phyloP scores from a whole-genome alignment of 2,329 filamentous ascomycete species.

The Trichoderma oligosporum region DNA sequence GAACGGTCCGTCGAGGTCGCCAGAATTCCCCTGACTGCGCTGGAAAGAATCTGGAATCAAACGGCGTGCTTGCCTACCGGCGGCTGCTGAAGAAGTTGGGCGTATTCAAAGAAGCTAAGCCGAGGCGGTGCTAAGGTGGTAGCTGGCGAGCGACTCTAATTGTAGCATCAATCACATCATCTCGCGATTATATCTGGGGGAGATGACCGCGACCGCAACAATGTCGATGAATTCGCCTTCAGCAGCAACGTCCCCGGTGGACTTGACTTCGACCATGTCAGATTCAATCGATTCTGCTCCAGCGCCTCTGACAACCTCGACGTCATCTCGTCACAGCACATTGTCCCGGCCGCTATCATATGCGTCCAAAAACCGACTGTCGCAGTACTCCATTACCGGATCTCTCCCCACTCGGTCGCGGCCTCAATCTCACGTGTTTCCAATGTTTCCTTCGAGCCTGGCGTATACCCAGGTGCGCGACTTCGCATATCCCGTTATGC shows the following conservation, averaged over 20 bases:
- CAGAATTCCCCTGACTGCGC: neutral
- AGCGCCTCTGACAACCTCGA: slow-evolving; percentile 56
- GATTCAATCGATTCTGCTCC: slow-evolving; percentile 54
- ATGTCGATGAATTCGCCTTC: slow-evolving; percentile 56
- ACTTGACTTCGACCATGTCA: slow-evolving; percentile 39
- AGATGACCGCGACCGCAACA: slow-evolving; percentile 44
- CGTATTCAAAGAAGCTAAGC: slow-evolving; percentile 7
- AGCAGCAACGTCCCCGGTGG: slow-evolving; percentile 50
- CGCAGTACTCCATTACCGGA: slow-evolving; percentile 66
- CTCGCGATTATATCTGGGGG: slow-evolving; percentile 12
- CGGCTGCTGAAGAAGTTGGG: slow-evolving; percentile 13
- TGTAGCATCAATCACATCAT: neutral
- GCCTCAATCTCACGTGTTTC: slow-evolving; percentile 76
- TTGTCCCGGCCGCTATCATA: slow-evolving; percentile 67
- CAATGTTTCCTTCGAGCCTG: slow-evolving; percentile 79
- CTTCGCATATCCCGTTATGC: slow-evolving; percentile 81
- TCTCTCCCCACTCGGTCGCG: slow-evolving; percentile 69
- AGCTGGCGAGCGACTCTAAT: neutral
- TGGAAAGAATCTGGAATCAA: slow-evolving; percentile 13
- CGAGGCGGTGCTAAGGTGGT: slow-evolving; percentile 14
- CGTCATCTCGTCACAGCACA: slow-evolving; percentile 55
- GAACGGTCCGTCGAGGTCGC: neutral
- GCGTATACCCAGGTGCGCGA: slow-evolving; percentile 89
- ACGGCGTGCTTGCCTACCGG: slow-evolving; percentile 13
- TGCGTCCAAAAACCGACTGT: slow-evolving; percentile 75